A percentile compares a stretch with the other conserved stretches of the same genome.
phyloP scores from a whole-genome alignment of 371 early-diverging fungal genomes.

The Syncephalastrum racemosum region DNA sequence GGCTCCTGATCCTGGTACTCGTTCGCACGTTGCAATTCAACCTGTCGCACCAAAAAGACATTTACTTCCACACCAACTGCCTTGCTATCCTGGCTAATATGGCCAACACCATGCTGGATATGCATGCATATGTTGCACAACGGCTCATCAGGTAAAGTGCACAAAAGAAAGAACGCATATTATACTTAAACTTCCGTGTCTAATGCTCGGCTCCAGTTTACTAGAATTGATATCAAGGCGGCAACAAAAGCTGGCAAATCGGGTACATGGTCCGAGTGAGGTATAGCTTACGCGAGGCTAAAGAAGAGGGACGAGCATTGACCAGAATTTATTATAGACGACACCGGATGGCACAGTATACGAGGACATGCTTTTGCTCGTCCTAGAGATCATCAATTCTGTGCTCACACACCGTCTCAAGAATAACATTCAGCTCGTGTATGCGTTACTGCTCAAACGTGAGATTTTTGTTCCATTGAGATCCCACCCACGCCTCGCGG shows the following conservation, averaged over 20 bases:
- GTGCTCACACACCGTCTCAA: slow-evolving; percentile 62
- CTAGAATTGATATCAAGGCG: slow-evolving; percentile 69
- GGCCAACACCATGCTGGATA: slow-evolving; percentile 59
- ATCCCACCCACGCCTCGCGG: slow-evolving; percentile 51
- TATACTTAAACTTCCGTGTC: not conserved
- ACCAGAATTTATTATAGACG: not conserved
- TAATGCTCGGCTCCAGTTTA: slow-evolving; percentile 31
- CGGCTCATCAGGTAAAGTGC: slow-evolving; percentile 61
- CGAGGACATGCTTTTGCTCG: slow-evolving; percentile 63
- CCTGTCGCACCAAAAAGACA: slow-evolving; percentile 69
- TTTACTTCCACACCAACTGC: slow-evolving; percentile 69
- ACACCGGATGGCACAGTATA: slow-evolving; percentile 55
- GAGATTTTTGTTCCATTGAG: slow-evolving; percentile 65
- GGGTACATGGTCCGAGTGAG: slow-evolving; percentile 29
- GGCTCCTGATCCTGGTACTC: slow-evolving; percentile 61
- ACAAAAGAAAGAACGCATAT: not conserved
- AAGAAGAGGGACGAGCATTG: not conserved
- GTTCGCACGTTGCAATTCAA: slow-evolving; percentile 70
- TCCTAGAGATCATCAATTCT: slow-evolving; percentile 74
- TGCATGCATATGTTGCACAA: slow-evolving; percentile 74
- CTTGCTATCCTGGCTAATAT: slow-evolving; percentile 71
- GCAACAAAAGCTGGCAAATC: slow-evolving; percentile 57
- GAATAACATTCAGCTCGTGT: slow-evolving; percentile 72
- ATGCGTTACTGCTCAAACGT: slow-evolving; percentile 67
- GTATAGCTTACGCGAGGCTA: not conserved